Percentiles rank a stretch among this genome's conserved stretches.
phyloP scores from a whole-genome alignment of 2,329 filamentous ascomycete genomes.

The Diaporthe helianthi region DNA sequence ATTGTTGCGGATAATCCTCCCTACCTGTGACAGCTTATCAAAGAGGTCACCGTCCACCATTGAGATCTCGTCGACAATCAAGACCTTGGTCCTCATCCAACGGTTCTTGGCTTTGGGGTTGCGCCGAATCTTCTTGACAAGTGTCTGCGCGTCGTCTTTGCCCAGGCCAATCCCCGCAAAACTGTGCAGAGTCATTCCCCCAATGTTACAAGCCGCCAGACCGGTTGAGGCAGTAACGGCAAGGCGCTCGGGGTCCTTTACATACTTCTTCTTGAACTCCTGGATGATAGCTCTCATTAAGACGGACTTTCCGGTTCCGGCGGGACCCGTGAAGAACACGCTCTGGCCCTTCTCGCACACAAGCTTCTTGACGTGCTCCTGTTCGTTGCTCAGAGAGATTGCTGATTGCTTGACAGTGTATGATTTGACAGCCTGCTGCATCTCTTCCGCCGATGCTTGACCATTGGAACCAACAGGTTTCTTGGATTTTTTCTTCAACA shows the following conservation, averaged over 20 bases:
- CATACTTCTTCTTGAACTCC: constrained; percentile 78
- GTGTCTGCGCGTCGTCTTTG: constrained; percentile 80
- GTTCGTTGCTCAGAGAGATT: constrained; percentile 84
- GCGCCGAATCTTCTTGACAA: constrained; percentile 89
- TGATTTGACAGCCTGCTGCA: constrained; percentile 50
- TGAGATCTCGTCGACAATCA: constrained; percentile 94
- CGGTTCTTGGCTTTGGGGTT: constrained; percentile 88
- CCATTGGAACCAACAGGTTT: constrained; percentile 51
- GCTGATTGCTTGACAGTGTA: constrained; percentile 53
- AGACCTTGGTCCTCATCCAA: constrained; percentile 86
- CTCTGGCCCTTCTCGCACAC: constrained; percentile 83
- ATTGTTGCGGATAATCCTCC: constrained; percentile 85
- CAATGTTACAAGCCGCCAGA: constrained; percentile 94
- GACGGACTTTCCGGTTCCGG: constrained; percentile 96
- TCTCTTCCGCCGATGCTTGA: constrained; percentile 53
- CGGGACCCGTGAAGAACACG: constrained; percentile 97
- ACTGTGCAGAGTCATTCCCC: constrained; percentile 93
- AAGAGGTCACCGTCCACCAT: constrained; percentile 99
- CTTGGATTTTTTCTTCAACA: constrained; percentile 70
- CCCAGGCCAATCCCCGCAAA: constrained; percentile 95
- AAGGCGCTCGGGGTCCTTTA: constrained; percentile 79
- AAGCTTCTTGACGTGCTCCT: constrained; percentile 81
- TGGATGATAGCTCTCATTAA: constrained; percentile 90
- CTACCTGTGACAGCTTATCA: constrained; percentile 92
- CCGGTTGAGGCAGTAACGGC: constrained; percentile 96